Evolutionary conservation across 148 eudicot genomes (phyloP), one percentile per base, ranked within the genome.

Genomic region (Persicaria tinctoria): DNA sequence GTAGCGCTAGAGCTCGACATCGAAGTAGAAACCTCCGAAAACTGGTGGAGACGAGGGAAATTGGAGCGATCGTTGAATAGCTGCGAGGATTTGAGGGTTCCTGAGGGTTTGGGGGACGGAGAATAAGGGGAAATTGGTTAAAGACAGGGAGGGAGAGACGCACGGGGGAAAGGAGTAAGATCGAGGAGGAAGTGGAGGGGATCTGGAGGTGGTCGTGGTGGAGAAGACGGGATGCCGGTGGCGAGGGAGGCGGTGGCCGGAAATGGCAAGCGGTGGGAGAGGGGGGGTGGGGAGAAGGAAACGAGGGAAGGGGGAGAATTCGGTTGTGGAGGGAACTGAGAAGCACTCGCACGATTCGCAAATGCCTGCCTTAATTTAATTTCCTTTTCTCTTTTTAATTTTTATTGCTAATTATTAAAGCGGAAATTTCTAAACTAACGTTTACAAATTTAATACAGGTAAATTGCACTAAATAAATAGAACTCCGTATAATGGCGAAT

Each of bases 291-390:
- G 78, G 51, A 51, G 80, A 27, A 70, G 76, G 59, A 41, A 59
- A 77, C 8, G 68, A 55, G 79, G 73, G 44, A 76, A 76, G 64
- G 69, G 68, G 50, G 80, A 60, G 46, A 73, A 88, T 91, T 84
- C 80, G 78, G 86, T 83, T 90, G 91, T 92, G 97, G 97, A 91
- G 97, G 94, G 97, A 66, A 66, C 70, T 13, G 12, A 47, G 70
- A 88, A 89, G 82, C 75, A 74, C 77, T 55, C 57, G 13, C 41
- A 32, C 41, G 3, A 1, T 38, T 27, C 48, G 13, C 53, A 17
- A 41, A 66, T 27, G 46, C 70, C 18, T 41, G 8, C 13, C 70
- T 66, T 41, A 14, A 66, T 66, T 66, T 66, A 41, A 66, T 66
- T 66, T 50, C 44, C 18, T 14, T 41, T 66, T 66, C 41, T 32